These are phyloP conservation scores for Rhynchospora breviuscula DNA, from an alignment of 176 grass and related monocot genomes.

Conservation along the genomic window DNA sequence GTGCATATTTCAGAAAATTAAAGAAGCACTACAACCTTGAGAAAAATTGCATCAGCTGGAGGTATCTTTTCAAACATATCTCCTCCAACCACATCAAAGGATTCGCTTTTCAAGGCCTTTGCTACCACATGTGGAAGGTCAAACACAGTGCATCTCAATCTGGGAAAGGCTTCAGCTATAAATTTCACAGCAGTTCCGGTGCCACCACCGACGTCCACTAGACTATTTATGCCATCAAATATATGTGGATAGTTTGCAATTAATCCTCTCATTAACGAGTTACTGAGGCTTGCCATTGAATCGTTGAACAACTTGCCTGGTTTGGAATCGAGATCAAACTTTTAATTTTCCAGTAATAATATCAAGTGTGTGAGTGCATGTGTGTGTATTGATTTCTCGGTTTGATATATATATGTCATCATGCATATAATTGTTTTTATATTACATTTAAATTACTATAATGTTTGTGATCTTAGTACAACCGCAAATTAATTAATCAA, in stretches of 20 bases:
- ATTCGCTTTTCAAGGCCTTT: not conserved
- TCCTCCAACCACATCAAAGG: not conserved
- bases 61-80: constrained; percentile 11
- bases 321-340: not conserved
- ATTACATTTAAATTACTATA: no score
- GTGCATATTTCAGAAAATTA: no score
- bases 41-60: not conserved
- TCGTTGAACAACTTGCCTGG: not conserved
- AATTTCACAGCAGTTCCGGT: not conserved
- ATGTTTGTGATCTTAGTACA: no score
- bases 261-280: not conserved
- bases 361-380: no score
- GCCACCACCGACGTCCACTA: not conserved
- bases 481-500: not conserved
- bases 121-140: not conserved
- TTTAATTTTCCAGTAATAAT: not conserved
- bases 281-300: not conserved
- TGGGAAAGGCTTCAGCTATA: not conserved
- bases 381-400: no score
- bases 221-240: not conserved
- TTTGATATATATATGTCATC: no score
- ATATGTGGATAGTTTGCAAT: not conserved
- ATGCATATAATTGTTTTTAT: no score
- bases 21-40: not conserved
- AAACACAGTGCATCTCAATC: not conserved